Evolutionary conservation across 1,284 basidiomycete genomes (phyloP), one percentile per base, ranked within the genome.

Genomic region (Ceratobasidium papillatum): DNA sequence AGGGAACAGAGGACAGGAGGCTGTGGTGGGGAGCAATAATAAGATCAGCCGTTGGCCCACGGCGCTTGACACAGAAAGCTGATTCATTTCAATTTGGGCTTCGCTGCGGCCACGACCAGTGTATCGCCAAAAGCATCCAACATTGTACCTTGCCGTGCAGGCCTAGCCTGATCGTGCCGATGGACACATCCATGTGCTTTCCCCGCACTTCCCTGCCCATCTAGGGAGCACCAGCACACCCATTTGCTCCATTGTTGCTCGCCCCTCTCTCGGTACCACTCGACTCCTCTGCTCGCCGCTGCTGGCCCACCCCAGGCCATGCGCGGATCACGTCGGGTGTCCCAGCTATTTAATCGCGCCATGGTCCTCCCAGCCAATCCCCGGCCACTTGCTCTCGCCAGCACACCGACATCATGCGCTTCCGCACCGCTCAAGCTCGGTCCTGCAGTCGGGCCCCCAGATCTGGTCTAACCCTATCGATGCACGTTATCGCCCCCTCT

Each of bases 121-220:
- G 62, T n/a, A 64, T 32, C 62, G 22, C 12, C 49, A 51, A 41
- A 41, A 7, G 38, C 38, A 41, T 41, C 38, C 38, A 41, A 41
- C 45, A 47, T 27, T 49, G 36, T 32, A 47, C 63, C 45, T 65
- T 25, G 47, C 25, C 52, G 64, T 32, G 2, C 17, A 30, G 65
- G 54, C 54, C 66, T 58, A 54, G 66, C 49, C 66, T 71, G 66
- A 71, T 71, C 66, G 22, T 71, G 54, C 66, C 51, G 51, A 65
- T 65, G 19, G 9, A 27, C 22, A n/a, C 43, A 65, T 51, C 66
- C 66, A 71, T 71, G 66, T 71, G 66, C 66, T 71, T 68, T 59
- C 66, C 66, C 65, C 65, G 38, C 65, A 68, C 65, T 56, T 36
- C 51, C 45, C 47, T 47, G 45, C 34, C 3, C 12, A 38, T 30